These are phyloP conservation scores for Oryza longistaminata DNA, from an alignment of 176 grass and related monocot genomes.

Conservation along the genomic window DNA sequence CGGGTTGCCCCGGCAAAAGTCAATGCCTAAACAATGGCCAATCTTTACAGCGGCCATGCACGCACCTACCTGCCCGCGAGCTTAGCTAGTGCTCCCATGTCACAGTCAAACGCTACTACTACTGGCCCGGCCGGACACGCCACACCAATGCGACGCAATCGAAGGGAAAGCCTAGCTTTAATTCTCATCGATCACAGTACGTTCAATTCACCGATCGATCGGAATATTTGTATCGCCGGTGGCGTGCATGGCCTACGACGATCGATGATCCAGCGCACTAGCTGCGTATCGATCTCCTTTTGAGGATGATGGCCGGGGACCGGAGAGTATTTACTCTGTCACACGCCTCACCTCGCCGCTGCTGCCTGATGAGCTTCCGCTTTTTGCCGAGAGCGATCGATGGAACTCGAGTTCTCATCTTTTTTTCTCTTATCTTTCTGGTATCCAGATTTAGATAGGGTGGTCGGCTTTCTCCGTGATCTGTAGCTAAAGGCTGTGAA, in stretches of 20 bases:
- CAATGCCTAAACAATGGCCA: constrained; percentile 36
- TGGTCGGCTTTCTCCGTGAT: constrained; percentile 42
- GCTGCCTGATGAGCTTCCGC: background rate
- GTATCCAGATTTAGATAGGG: constrained; percentile 42
- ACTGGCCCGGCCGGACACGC: background rate
- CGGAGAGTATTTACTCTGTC: constrained; percentile 19
- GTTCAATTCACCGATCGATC: background rate
- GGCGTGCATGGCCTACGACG: constrained; percentile 19
- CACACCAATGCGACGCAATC: background rate
- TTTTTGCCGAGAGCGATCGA: constrained; percentile 39
- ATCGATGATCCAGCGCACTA: background rate
- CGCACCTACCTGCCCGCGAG: background rate
- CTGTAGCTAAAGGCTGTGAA: background rate
- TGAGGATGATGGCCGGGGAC: background rate
- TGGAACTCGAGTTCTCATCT: constrained; percentile 6
- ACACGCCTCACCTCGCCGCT: background rate
- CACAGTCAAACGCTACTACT: constrained; percentile 33
- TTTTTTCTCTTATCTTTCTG: constrained; percentile 17
- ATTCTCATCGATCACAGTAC: background rate
- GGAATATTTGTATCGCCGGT: background rate
- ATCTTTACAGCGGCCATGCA: constrained; percentile 16
- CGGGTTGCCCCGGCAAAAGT: constrained; percentile 19
- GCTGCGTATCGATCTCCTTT: constrained; percentile 21
- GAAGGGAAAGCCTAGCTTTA: constrained; percentile 25
- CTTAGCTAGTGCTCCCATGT: constrained; percentile 36